phyloP scores from a whole-genome alignment of 164 flowering plant genomes.

The Sextonia rubra region DNA sequence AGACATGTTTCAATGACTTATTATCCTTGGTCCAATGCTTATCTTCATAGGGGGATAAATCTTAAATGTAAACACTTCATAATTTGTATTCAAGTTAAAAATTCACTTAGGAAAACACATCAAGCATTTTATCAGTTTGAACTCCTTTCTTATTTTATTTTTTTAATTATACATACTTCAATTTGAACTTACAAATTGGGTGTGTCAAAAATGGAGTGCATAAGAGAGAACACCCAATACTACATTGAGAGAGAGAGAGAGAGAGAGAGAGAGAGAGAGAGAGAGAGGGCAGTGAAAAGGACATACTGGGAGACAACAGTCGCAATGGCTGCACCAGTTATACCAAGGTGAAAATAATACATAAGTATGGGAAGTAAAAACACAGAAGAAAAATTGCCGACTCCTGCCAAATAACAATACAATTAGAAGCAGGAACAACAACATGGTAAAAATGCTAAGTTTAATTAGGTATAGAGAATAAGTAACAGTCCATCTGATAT shows the following conservation, averaged over 20 bases:
- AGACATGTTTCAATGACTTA: too few species aligned
- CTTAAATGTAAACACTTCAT: too few species aligned
- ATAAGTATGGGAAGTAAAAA: slow-evolving; percentile 73
- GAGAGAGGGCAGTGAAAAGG: background rate
- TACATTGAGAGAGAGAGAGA: background rate
- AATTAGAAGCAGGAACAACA: slow-evolving; percentile 4
- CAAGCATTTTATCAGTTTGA: too few species aligned
- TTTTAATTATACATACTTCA: too few species aligned
- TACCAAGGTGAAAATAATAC: slow-evolving; percentile 56
- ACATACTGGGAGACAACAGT: slow-evolving; percentile 91
- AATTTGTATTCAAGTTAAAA: too few species aligned
- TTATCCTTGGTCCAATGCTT: too few species aligned
- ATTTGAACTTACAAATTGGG: too few species aligned
- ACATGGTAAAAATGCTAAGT: background rate
- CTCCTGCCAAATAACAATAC: slow-evolving; percentile 37
- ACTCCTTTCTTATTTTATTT: too few species aligned
- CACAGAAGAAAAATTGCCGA: slow-evolving; percentile 68
- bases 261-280: background rate
- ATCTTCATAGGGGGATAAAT: too few species aligned
- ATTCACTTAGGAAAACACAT: too few species aligned
- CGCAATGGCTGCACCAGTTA: slow-evolving; percentile 85
- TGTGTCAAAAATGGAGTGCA: background rate
- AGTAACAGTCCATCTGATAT: background rate
- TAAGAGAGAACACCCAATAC: background rate
- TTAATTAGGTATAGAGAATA: background rate